A percentile compares a stretch with the other conserved stretches of the same genome.
These are phyloP conservation scores for Tetragonia tetragonoides DNA, from an alignment of 148 eudicot genomes.

Conservation along the genomic window DNA sequence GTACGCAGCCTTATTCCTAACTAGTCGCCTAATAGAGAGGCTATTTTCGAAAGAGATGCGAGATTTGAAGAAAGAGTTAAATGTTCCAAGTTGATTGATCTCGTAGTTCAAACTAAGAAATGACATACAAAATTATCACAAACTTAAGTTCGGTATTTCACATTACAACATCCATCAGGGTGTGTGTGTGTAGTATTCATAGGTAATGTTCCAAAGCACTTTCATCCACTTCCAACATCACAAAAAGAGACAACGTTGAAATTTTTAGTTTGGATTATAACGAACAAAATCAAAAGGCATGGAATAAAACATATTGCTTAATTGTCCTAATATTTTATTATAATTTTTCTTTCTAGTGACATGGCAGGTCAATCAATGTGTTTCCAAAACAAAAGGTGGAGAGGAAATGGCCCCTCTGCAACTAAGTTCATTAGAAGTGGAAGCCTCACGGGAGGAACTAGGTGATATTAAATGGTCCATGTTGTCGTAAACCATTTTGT, in stretches of 20 bases:
- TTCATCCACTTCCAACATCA: neutral
- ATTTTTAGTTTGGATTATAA: neutral
- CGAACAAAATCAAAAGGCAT: neutral
- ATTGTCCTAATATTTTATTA: neutral
- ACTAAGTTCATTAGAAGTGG: neutral
- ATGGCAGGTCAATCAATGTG: neutral
- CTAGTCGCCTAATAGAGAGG: too few species aligned
- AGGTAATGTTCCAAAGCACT: neutral
- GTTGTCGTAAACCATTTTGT: neutral
- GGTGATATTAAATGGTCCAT: neutral
- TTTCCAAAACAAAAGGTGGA: neutral
- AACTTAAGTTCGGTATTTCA: neutral
- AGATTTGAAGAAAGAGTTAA: neutral
- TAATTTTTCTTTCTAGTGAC: neutral
- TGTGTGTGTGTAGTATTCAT: too few species aligned
- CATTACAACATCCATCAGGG: neutral
- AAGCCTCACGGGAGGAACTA: neutral
- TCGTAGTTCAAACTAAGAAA: neutral
- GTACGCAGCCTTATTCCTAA: too few species aligned
- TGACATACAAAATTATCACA: neutral
- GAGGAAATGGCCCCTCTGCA: neutral
- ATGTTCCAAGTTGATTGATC: neutral
- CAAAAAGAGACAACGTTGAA: neutral
- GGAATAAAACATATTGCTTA: neutral
- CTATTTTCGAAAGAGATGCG: neutral